Conservation (phyloP, 2,329 filamentous ascomycete genomes). For the Bipolaris sorokiniana region DNA sequence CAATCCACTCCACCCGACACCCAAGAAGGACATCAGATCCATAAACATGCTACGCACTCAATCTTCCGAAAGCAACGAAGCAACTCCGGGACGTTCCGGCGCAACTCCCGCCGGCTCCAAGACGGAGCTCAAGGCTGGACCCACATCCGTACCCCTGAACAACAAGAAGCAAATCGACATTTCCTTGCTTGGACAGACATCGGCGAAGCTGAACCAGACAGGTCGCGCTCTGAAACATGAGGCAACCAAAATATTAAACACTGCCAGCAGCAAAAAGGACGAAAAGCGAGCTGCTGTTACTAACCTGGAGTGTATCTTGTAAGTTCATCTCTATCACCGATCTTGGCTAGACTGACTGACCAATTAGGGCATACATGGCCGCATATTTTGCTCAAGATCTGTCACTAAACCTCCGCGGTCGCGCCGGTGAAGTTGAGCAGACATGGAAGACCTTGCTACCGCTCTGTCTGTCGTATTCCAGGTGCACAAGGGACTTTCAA, state of each 20-base stretch:
- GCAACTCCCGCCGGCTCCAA: constrained; percentile 36
- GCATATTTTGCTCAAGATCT: constrained; percentile 45
- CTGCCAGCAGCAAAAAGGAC: constrained; percentile 39
- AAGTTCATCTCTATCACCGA: constrained; percentile 9
- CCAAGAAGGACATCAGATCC: constrained; percentile 45
- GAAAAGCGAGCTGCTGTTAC: constrained; percentile 50
- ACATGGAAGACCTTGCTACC: constrained; percentile 49
- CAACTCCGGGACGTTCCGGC: constrained; percentile 45
- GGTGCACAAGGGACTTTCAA: constrained; percentile 41
- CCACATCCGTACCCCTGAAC: constrained; percentile 41
- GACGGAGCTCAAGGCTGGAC: constrained; percentile 31
- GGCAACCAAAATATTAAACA: constrained; percentile 45
- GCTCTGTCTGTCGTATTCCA: constrained; percentile 41
- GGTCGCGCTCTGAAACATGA: constrained; percentile 57
- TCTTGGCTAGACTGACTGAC: constrained; percentile 32
- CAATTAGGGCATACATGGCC: constrained; percentile 46
- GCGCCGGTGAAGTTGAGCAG: constrained; percentile 41
- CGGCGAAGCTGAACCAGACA: constrained; percentile 50
- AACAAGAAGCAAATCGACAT: constrained; percentile 43
- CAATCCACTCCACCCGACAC: constrained; percentile 38
- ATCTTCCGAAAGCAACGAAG: constrained; percentile 44
- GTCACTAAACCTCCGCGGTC: constrained; percentile 36
- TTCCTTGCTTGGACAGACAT: constrained; percentile 47
- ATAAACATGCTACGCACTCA: constrained; percentile 45
- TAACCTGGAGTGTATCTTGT: constrained; percentile 55